Base-by-base conservation (phyloP, 75 land plant species). In the Selaginella moellendorffii region DNA sequence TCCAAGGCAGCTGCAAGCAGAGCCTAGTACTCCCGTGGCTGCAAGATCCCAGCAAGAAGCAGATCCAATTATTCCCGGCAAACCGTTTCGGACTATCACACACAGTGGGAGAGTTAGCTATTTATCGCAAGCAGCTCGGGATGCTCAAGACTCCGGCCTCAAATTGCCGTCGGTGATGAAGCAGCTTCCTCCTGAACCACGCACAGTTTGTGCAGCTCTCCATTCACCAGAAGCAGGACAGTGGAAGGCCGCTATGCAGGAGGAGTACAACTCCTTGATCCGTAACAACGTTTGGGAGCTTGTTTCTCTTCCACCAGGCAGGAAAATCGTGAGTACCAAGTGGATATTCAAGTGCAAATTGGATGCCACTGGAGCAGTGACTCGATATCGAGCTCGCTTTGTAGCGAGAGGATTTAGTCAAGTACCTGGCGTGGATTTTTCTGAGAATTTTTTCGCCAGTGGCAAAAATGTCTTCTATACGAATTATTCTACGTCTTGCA, bases 301-400 rank as follows among this genome's bases (percentile, higher is more conserved):
- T 9, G 24, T 24, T 19, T 9, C 59, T 5, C 19, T 56, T 8
- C 59, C 59, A 9, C 59, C 59, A 21, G 59, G 59, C 23, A 19
- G 21, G 9, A 19, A 56, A 19, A 19, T 9, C 8, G 59, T 56
- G 19, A 56, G 59, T n/a, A 56, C 59, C 59, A 56, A 56, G 24
- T 56, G 59, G 59, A 56, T 56, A 19, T 56, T 56, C 59, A 56
- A 56, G 8, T 8, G 5, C 23, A 56, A 56, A 19, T 21, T 21
- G 59, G 24, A 56, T 56, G 59, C 19, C 5, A 19, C 59, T 21
- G 59, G n/a, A n/a, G n/a, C n/a, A n/a, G n/a, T n/a, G n/a, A n/a
- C n/a, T n/a, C n/a, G n/a, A n/a, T n/a, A n/a, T n/a, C n/a, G n/a
- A n/a, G n/a, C n/a, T n/a, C n/a, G n/a, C n/a, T n/a, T n/a, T n/a